A percentile compares a stretch with the other conserved stretches of the same genome.
These are phyloP conservation scores for Primulina huaijiensis DNA, from an alignment of 257 asterid species.

Conservation along the genomic window DNA sequence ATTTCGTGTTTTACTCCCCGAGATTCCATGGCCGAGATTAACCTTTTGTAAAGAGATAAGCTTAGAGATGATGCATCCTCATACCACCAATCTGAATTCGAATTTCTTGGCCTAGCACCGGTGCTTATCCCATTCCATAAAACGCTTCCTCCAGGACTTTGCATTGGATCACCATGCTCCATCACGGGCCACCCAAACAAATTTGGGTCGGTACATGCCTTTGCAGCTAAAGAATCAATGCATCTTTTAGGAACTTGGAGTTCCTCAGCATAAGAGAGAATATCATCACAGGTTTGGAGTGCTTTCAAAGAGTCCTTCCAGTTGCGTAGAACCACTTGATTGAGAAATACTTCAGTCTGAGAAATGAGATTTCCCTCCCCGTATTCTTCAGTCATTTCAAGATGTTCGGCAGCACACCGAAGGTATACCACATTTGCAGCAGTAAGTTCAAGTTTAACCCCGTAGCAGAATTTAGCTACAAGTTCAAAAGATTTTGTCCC, in stretches of 20 bases:
- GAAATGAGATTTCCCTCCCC: conserved; percentile 86
- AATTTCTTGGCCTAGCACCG: conserved; percentile 71
- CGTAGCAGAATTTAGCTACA: conserved; percentile 90
- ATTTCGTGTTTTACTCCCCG: conserved; percentile 66
- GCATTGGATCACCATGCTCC: conserved; percentile 97
- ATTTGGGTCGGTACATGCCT: conserved; percentile 76
- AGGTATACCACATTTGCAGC: conserved; percentile 82
- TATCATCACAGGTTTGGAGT: conserved; percentile 74
- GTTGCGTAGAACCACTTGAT: conserved; percentile 61
- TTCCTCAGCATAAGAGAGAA: conserved; percentile 59
- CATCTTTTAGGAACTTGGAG: conserved; percentile 67
- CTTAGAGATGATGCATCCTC: conserved; percentile 84
- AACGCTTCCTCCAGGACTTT: conserved; percentile 95
- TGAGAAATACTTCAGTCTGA: conserved; percentile 72
- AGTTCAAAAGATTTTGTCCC: conserved; percentile 88
- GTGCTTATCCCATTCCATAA: conserved; percentile 99
- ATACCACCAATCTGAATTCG: conserved; percentile 94
- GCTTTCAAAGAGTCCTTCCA: conserved; percentile 93
- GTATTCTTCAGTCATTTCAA: conserved; percentile 85
- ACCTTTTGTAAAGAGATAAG: conserved; percentile 60
- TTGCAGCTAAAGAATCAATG: conserved; percentile 75
- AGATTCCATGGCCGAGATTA: conserved; percentile 72
- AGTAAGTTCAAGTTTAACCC: conserved; percentile 89
- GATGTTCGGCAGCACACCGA: conserved; percentile 85
- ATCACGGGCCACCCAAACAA: conserved; percentile 88